Evolutionary conservation across 2,329 filamentous ascomycete genomes (phyloP), one percentile per base, ranked within the genome.

Genomic region (Penicillium concentricum): DNA sequence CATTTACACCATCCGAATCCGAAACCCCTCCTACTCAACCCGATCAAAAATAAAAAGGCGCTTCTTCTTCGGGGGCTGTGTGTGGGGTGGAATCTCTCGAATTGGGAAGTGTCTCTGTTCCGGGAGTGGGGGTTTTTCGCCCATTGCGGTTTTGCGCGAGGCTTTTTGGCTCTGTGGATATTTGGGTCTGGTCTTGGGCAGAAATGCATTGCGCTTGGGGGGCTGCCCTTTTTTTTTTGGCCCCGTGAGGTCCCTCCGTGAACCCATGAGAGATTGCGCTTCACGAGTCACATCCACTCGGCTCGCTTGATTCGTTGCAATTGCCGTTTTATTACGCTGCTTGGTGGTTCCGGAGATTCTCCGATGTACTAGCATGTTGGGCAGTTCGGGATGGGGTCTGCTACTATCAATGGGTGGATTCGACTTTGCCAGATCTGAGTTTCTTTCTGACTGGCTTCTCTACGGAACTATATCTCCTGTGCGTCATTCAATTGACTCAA

Each of bases 1-100:
- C 73, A 26, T 72, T 72, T 7, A 59, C 64, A 22, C 66, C 69
- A 22, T 64, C 53, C 26, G 47, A 54, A 20, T 34, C 66, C 34
- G 60, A 62, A 43, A 49, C 41, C 30, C 52, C 61, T 32, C 54
- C 59, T 26, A 5, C 37, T 22, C 48, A 44, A 35, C 46, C 37
- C 42, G 55, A 58, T 20, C 57, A 57, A 51, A 41, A 30, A 30
- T 20, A 54, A 32, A 44, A 28, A 28, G 5, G 38, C 8, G 15
- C 41, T n/a, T 35, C 12, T 28, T 32, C 9, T 32, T 44, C 10
- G 9, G 3, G 15, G 30, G 18, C 15, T 22, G 15, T 46, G 30
- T 46, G 42, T 44, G 42, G 4, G 38, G 44, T 35, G 50, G 44
- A 18, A 16, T 20, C 42, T 12, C 16, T 38, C 20, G 32, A 13